Conservation (phyloP, 1,139 yeast species). For the Spencermartinsiella ligniputridi region DNA sequence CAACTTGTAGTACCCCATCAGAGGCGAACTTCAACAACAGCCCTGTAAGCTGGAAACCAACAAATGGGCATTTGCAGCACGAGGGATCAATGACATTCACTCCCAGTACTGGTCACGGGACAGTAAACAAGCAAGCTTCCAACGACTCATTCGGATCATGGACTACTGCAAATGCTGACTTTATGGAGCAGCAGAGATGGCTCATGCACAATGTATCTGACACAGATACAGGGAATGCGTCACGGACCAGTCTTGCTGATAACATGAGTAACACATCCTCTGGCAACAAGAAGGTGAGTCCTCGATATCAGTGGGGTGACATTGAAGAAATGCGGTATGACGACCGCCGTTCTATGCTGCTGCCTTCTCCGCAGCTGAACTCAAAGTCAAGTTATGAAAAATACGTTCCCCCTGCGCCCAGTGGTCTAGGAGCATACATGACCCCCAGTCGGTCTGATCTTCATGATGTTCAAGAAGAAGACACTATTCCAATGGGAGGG, state of each 20-base stretch:
- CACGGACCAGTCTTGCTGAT: constrained; percentile 2
- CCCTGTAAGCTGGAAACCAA: not conserved
- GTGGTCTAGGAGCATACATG: not conserved
- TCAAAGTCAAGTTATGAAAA: not conserved
- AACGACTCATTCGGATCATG: constrained; percentile 23
- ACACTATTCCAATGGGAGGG: constrained; percentile 1
- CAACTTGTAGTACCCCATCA: constrained; percentile 3
- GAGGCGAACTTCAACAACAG: constrained; percentile 2
- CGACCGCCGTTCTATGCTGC: constrained; percentile 16
- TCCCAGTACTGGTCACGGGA: not conserved
- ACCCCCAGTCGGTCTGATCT: constrained; percentile 9
- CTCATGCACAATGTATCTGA: constrained; percentile 13
- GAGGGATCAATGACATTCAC: not conserved
- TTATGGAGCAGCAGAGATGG: constrained; percentile 26
- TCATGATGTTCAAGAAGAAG: constrained; percentile 15
- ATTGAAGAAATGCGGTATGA: not conserved
- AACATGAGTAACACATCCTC: constrained; percentile 1
- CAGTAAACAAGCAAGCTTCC: constrained; percentile 13
- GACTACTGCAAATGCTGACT: constrained; percentile 22
- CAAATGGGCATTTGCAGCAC: not conserved
- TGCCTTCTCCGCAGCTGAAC: constrained; percentile 20
- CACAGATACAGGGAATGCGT: constrained; percentile 3
- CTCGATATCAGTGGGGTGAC: constrained; percentile 1
- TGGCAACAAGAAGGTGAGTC: not conserved
- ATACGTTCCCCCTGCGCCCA: not conserved